A percentile compares a stretch with the other conserved stretches of the same genome.
These are phyloP conservation scores for Xylaria hypoxylon DNA, from an alignment of 2,329 filamentous ascomycete genomes.

Conservation along the genomic window DNA sequence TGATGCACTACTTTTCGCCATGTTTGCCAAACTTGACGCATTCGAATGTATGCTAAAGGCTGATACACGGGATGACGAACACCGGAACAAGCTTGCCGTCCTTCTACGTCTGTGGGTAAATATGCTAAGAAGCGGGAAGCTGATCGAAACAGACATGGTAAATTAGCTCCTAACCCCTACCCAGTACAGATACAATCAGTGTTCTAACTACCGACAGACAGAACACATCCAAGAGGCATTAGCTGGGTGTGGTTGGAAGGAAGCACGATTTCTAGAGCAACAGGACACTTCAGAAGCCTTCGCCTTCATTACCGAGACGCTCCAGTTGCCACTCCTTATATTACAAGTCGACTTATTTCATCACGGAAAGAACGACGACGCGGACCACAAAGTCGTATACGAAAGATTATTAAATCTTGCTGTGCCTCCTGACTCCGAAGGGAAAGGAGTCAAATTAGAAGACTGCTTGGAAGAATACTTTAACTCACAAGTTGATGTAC, in stretches of 20 bases:
- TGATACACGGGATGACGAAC: conserved; percentile 75
- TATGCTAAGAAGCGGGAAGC: conserved; percentile 82
- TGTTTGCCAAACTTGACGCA: conserved; percentile 90
- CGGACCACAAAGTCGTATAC: conserved; percentile 95
- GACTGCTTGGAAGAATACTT: conserved; percentile 95
- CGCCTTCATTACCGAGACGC: conserved; percentile 89
- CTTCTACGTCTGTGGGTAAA: conserved; percentile 93
- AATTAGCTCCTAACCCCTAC: conserved; percentile 44
- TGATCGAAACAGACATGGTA: conserved; percentile 89
- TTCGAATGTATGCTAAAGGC: conserved; percentile 94
- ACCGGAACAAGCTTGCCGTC: conserved; percentile 77
- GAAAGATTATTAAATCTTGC: conserved; percentile 91
- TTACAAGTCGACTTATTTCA: conserved; percentile 96
- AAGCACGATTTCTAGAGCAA: conserved; percentile 80
- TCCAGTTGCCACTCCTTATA: conserved; percentile 87
- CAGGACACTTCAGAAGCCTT: conserved; percentile 98
- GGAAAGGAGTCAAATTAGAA: conserved; percentile 81
- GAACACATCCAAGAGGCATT: conserved; percentile 84
- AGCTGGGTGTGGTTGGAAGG: conserved; percentile 87
- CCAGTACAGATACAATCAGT: background rate
- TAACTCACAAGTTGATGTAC: conserved; percentile 91
- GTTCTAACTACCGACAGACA: conserved; percentile 66
- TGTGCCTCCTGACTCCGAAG: conserved; percentile 80
- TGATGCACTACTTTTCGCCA: conserved; percentile 90
- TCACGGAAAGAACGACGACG: conserved; percentile 83